Evolutionary conservation across 73 alveolate genomes (phyloP).

Genomic region (Tetrahymena thermophila): DNA sequence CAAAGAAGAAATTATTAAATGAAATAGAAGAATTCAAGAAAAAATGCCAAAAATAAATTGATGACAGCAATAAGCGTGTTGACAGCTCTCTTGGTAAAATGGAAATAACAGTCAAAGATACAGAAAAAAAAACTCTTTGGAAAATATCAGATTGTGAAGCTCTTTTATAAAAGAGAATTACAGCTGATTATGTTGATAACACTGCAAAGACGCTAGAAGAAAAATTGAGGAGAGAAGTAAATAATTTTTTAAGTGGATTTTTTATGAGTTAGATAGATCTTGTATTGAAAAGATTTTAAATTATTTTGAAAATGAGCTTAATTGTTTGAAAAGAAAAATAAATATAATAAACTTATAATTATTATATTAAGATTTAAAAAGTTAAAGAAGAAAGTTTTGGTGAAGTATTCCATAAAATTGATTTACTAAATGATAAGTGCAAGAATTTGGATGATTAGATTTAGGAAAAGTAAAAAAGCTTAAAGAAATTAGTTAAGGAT

Average conservation of each 20-base stretch:
- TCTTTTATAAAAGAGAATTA: conserved; percentile 23
- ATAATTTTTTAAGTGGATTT: background rate
- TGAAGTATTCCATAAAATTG: background rate
- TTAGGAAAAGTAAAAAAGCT: background rate
- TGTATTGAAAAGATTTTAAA: too few relatives aligned
- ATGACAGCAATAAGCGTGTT: conserved; percentile 7
- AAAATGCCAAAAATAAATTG: conserved; percentile 6
- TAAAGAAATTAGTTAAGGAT: background rate
- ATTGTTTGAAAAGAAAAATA: too few relatives aligned
- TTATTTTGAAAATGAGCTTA: too few relatives aligned
- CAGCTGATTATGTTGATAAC: conserved; percentile 28
- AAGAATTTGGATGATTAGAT: background rate
- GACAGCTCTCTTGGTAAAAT: conserved; percentile 5
- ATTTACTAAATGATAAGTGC: background rate
- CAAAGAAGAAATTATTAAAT: conserved; percentile 16
- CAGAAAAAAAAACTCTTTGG: conserved; percentile 42
- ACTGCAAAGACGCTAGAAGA: background rate
- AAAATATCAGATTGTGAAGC: conserved; percentile 44
- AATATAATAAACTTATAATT: background rate
- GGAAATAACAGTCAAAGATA: conserved; percentile 26
- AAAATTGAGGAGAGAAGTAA: background rate
- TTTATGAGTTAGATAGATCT: background rate
- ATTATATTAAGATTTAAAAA: background rate
- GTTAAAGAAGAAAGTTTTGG: background rate
- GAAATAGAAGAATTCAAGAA: conserved; percentile 19